phyloP scores from a whole-genome alignment of 2,329 filamentous ascomycete species.

The Fonsecaea multimorphosa region DNA sequence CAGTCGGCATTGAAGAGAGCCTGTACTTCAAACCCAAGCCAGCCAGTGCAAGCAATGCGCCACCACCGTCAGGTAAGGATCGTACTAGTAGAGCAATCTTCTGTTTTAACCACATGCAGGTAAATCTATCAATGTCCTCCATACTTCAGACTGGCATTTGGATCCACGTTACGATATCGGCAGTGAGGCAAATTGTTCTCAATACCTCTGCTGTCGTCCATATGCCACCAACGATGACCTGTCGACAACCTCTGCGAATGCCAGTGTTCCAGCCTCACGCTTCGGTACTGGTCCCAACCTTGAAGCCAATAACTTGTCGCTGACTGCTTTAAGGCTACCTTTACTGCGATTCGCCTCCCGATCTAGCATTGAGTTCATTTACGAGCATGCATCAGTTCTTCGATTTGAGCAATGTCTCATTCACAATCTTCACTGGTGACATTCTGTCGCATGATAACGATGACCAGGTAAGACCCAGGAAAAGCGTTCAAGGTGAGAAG shows the following conservation, averaged over 20 bases:
- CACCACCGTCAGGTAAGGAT: background rate
- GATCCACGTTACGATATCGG: constrained; percentile 11
- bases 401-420: constrained; percentile 4
- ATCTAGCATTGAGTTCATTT: background rate
- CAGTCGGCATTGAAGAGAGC: constrained; percentile 6
- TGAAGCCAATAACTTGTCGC: background rate
- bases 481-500: background rate
- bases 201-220: constrained; percentile 10
- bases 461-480: background rate
- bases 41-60: background rate
- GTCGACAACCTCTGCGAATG: constrained; percentile 2
- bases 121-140: constrained; percentile 8
- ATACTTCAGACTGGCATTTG: constrained; percentile 11
- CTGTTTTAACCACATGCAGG: background rate
- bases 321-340: background rate
- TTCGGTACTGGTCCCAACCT: background rate
- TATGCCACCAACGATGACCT: constrained; percentile 9
- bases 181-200: constrained; percentile 7
- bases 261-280: constrained; percentile 1
- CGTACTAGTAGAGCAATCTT: no score
- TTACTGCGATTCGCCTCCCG: background rate
- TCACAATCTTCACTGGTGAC: constrained; percentile 8
- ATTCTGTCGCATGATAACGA: constrained; percentile 15
- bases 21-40: constrained; percentile 10
- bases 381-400: constrained; percentile 9